Conservation (phyloP, 2,329 filamentous ascomycete genomes). For the Paecilomyces fulvus region DNA sequence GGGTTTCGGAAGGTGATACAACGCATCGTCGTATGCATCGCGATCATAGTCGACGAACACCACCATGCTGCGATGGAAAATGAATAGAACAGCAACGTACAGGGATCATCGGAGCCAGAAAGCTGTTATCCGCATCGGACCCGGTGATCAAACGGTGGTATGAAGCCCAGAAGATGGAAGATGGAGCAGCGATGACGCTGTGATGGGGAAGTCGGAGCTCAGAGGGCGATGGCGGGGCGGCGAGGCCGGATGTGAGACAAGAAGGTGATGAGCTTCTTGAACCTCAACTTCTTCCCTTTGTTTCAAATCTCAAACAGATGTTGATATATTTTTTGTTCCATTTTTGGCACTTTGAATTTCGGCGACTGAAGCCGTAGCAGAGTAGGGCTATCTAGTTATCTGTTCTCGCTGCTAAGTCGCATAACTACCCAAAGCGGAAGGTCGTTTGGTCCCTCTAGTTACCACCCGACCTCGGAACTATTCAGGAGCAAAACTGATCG, state of each 20-base stretch:
- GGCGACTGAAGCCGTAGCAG: neutral
- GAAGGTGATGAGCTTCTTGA: neutral
- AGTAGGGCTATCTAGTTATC: neutral
- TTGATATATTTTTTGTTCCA: neutral
- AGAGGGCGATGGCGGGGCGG: neutral
- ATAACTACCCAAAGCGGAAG: neutral
- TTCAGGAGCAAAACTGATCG: neutral
- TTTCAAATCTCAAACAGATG: neutral
- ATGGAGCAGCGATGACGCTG: neutral
- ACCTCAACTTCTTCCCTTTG: neutral
- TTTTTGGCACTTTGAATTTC: neutral
- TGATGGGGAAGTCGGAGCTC: neutral
- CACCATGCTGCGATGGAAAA: slow-evolving; percentile 33
- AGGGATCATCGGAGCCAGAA: slow-evolving; percentile 8
- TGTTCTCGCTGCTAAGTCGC: neutral
- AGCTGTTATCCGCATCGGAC: slow-evolving; percentile 1
- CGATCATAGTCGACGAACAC: slow-evolving; percentile 40
- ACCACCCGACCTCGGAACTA: neutral
- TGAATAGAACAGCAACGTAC: neutral
- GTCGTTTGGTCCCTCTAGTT: neutral
- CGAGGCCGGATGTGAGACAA: neutral
- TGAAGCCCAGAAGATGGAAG: neutral
- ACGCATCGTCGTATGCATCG: slow-evolving; percentile 23
- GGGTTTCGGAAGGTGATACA: slow-evolving; percentile 11
- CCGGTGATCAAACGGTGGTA: neutral